Evolutionary conservation across 2,329 filamentous ascomycete species (phyloP).

Genomic region (Didymella lethalis): DNA sequence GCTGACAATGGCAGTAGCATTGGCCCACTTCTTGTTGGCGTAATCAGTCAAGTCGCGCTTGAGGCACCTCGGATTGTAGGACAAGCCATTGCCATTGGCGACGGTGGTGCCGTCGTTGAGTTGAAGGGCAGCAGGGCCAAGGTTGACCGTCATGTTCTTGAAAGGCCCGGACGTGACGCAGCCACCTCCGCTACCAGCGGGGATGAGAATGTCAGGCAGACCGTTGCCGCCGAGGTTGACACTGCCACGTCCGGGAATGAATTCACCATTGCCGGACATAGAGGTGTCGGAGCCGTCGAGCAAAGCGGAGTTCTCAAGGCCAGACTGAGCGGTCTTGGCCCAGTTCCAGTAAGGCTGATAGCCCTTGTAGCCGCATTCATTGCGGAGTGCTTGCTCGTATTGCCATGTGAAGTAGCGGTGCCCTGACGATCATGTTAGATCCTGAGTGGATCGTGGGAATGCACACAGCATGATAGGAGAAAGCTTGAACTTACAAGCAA

Average conservation of each 20-base stretch:
- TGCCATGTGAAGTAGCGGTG: slow-evolving; percentile 53
- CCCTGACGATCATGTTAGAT: slow-evolving; percentile 39
- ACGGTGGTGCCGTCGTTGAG: slow-evolving; percentile 34
- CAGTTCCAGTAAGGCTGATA: slow-evolving; percentile 62
- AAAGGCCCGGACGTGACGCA: slow-evolving; percentile 63
- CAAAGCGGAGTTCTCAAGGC: slow-evolving; percentile 57
- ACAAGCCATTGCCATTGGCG: slow-evolving; percentile 32
- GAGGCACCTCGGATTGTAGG: slow-evolving; percentile 39
- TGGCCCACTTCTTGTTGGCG: slow-evolving; percentile 34
- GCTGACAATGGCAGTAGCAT: slow-evolving; percentile 33
- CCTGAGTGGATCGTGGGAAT: background rate
- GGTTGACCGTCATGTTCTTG: slow-evolving; percentile 48
- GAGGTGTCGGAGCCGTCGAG: slow-evolving; percentile 63
- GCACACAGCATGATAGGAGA: background rate
- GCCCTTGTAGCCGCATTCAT: slow-evolving; percentile 54
- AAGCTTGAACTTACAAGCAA: slow-evolving; percentile 13
- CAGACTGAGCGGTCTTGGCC: slow-evolving; percentile 56
- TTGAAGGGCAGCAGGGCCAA: slow-evolving; percentile 25
- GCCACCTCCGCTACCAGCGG: slow-evolving; percentile 62
- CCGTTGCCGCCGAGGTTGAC: slow-evolving; percentile 33
- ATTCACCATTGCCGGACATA: slow-evolving; percentile 57
- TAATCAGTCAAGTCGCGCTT: slow-evolving; percentile 36
- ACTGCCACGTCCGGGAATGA: slow-evolving; percentile 37
- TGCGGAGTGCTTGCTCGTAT: slow-evolving; percentile 52
- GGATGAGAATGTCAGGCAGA: slow-evolving; percentile 46